Percentiles rank a stretch among this genome's conserved stretches.
phyloP scores from a whole-genome alignment of 306 rosid species.

The Spatholobus suberectus region DNA sequence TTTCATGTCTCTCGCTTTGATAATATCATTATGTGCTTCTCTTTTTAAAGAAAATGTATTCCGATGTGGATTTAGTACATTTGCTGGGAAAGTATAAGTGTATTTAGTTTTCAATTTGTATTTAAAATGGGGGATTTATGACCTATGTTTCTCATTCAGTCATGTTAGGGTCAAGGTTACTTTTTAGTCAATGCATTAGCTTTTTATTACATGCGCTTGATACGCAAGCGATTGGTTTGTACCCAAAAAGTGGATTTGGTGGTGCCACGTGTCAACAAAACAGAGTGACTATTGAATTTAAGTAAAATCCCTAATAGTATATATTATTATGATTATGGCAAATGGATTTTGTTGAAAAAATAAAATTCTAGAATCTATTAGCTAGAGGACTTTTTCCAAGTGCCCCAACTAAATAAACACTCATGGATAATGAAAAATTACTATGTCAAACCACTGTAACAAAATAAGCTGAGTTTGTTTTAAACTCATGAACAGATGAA shows the following conservation, averaged over 20 bases:
- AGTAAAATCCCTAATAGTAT: too few relatives aligned
- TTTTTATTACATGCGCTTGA: background rate
- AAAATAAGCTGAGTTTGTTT: conserved; percentile 8
- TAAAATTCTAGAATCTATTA: too few relatives aligned
- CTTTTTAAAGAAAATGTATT: background rate
- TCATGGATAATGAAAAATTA: too few relatives aligned
- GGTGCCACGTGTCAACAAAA: too few relatives aligned
- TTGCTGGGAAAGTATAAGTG: background rate
- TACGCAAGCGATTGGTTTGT: too few relatives aligned
- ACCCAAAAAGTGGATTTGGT: too few relatives aligned
- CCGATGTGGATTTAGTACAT: background rate
- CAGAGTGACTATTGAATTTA: too few relatives aligned
- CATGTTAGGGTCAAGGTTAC: conserved; percentile 18
- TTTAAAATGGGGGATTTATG: background rate
- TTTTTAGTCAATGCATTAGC: background rate
- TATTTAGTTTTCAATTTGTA: background rate
- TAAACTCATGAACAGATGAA: conserved; percentile 8
- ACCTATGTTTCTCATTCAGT: background rate
- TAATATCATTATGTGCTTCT: background rate
- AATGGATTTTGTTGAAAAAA: too few relatives aligned
- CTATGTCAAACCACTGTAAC: conserved; percentile 11
- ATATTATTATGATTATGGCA: too few relatives aligned
- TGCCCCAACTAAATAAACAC: too few relatives aligned
- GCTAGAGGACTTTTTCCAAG: background rate
- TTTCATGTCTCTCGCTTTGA: background rate